Base-by-base conservation (phyloP, 108 stramenopile genomes). In the Pseudonitzschia pungens region DNA sequence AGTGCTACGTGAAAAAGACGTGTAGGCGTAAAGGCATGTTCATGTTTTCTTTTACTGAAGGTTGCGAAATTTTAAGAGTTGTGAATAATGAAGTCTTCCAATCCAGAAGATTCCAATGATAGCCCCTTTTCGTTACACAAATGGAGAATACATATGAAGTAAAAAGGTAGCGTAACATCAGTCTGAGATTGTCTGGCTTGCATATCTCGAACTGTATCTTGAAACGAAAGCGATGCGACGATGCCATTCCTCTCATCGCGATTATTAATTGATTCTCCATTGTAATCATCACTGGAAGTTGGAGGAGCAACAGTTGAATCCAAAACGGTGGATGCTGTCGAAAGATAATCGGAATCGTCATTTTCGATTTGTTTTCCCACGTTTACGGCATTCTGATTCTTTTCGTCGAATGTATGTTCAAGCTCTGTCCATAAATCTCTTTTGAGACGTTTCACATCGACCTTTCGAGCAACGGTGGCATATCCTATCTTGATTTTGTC, bases 81-180 rank as follows among this genome's bases (percentile, higher is more conserved):
- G 29, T 62, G 80, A 71, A 96, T 96, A 43, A 82, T 68, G 53
- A 96, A 91, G 65, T 96, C 95, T 20, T 86, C 79, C 44, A 96
- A 74, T 50, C 90, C 90, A 29, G 63, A 74, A 3, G 87, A 85
- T 56, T 93, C 92, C 0, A 99, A 74, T 58, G 80, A 75, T 45
- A 99, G 74, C 4, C 92, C 96, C 73, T 99, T 97, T 80, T 99
- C 99, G 72, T 99, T 99, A 41, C 96, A 96, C 53, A 99, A 83
- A 73, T 99, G 99, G 24, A 99, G 77, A 43, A 97, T 77, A 69
- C 96, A 97, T 70, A 98, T 98, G 63, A 99, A 99, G 83, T 97
- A 99, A 82, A 96, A 98, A 3, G 98, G 93, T 22, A 97, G 74
- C 11, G 97, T 95, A 4, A 93, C 99, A 65, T 95, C 95, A 58